phyloP scores from a whole-genome alignment of 208 protist genomes.

The Acanthamoeba quina region DNA sequence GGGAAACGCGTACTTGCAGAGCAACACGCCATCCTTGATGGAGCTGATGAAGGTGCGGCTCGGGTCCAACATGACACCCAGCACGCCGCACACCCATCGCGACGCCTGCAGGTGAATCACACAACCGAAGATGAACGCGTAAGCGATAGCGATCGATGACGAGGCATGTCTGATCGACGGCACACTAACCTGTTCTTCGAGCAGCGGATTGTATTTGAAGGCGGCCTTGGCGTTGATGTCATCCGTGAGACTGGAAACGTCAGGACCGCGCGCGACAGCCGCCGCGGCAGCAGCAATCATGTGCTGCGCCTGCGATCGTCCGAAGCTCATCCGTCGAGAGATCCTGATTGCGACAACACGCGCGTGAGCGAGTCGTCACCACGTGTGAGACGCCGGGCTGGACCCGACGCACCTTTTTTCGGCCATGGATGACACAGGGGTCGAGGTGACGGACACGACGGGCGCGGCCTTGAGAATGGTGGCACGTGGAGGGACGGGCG shows the following conservation, averaged over 20 bases:
- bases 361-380: neutral
- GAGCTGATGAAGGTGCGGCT: slow-evolving; percentile 23
- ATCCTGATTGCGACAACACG: neutral
- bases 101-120: neutral
- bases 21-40: slow-evolving; percentile 79
- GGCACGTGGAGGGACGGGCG: neutral
- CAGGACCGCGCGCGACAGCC: neutral
- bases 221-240: slow-evolving; percentile 80
- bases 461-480: neutral
- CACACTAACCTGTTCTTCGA: slow-evolving; percentile 68
- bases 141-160: neutral
- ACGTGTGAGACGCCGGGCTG: neutral
- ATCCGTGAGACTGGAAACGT: slow-evolving; percentile 72
- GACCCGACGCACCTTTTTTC: neutral
- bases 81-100: slow-evolving; percentile 72
- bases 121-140: neutral
- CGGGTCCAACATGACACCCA: slow-evolving; percentile 60
- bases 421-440: neutral
- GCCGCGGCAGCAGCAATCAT: neutral
- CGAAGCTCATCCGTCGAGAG: neutral
- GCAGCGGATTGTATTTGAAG: slow-evolving; percentile 82
- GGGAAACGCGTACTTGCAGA: slow-evolving; percentile 73
- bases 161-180: neutral
- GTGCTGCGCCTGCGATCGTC: neutral
- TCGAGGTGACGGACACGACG: neutral